A percentile compares a stretch with the other conserved stretches of the same genome.
phyloP scores from a whole-genome alignment of 2,329 filamentous ascomycete genomes.

The Chaetomium globosum region DNA sequence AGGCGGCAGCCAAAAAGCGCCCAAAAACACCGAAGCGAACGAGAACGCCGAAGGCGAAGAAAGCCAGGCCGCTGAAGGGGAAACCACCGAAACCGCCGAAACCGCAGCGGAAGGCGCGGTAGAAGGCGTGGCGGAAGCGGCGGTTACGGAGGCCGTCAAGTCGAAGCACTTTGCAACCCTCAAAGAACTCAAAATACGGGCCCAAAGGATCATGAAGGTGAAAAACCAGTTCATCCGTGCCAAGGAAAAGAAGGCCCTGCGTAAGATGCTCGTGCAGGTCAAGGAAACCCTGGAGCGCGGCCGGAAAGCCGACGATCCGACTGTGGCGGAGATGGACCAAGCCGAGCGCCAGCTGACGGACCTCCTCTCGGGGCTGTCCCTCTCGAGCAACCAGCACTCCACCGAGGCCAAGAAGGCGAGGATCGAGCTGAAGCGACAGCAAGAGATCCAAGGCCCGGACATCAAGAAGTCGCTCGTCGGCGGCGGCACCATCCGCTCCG shows the following conservation, averaged over 20 bases:
- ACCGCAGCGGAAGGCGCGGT: slow-evolving; percentile 31
- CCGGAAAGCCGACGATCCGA: slow-evolving; percentile 42
- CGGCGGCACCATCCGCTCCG: background rate
- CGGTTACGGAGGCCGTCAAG: slow-evolving; percentile 40
- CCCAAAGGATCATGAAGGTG: slow-evolving; percentile 37
- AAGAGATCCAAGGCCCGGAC: background rate
- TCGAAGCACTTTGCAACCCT: slow-evolving; percentile 47
- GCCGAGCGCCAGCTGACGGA: slow-evolving; percentile 56
- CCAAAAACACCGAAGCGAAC: slow-evolving; percentile 7
- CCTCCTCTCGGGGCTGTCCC: slow-evolving; percentile 48
- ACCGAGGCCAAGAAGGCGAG: slow-evolving; percentile 42
- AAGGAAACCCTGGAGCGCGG: slow-evolving; percentile 64
- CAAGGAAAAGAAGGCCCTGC: slow-evolving; percentile 74
- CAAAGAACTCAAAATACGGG: slow-evolving; percentile 55
- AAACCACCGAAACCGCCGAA: slow-evolving; percentile 29
- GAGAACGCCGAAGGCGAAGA: slow-evolving; percentile 33
- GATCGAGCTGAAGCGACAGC: slow-evolving; percentile 19
- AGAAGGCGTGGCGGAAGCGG: slow-evolving; percentile 34
- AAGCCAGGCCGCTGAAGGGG: slow-evolving; percentile 30
- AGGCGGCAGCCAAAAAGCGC: slow-evolving; percentile 26
- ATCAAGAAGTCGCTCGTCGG: background rate
- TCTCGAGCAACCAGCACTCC: slow-evolving; percentile 42
- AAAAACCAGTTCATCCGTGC: slow-evolving; percentile 55
- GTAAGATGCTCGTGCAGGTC: slow-evolving; percentile 68
- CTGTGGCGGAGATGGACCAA: slow-evolving; percentile 45